These are phyloP conservation scores for Psilocybe sp. DNA, from an alignment of 768 basidiomycete species.

Conservation along the genomic window DNA sequence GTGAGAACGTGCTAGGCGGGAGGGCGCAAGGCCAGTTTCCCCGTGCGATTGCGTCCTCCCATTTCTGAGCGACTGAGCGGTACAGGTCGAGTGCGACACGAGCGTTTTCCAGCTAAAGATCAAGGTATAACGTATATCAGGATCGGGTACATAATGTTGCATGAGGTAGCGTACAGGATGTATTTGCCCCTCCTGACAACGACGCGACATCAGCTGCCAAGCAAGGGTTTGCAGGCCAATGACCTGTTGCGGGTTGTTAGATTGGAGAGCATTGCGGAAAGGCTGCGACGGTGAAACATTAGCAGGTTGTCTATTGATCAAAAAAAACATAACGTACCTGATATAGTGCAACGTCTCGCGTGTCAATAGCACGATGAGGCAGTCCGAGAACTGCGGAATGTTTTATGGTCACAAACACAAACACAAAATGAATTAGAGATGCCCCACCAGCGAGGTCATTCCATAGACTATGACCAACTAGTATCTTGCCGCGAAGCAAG, in stretches of 20 bases:
- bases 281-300: slow-evolving; percentile 38
- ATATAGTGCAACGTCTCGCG: slow-evolving; percentile 80
- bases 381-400: slow-evolving; percentile 64
- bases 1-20: slow-evolving; percentile 77
- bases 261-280: slow-evolving; percentile 63
- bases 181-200: slow-evolving; percentile 68
- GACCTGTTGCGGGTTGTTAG: slow-evolving; percentile 55
- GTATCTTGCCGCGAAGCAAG: slow-evolving; percentile 64
- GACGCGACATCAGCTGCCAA: slow-evolving; percentile 80
- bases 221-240: slow-evolving; percentile 76
- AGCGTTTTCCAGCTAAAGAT: slow-evolving; percentile 69
- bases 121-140: slow-evolving; percentile 4
- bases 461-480: slow-evolving; percentile 80
- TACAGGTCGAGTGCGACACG: slow-evolving; percentile 57
- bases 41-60: slow-evolving; percentile 59
- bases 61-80: slow-evolving; percentile 55
- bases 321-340: slow-evolving; percentile 30
- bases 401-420: slow-evolving; percentile 6
- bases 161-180: slow-evolving; percentile 57
- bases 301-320: slow-evolving; percentile 4
- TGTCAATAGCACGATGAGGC: slow-evolving; percentile 73
- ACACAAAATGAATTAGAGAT: slow-evolving; percentile 3
- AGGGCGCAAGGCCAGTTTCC: slow-evolving; percentile 75
- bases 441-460: slow-evolving; percentile 71
- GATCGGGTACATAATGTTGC: slow-evolving; percentile 7